Conservation (phyloP, 306 rosid genomes). For the Rosa lucieae region DNA sequence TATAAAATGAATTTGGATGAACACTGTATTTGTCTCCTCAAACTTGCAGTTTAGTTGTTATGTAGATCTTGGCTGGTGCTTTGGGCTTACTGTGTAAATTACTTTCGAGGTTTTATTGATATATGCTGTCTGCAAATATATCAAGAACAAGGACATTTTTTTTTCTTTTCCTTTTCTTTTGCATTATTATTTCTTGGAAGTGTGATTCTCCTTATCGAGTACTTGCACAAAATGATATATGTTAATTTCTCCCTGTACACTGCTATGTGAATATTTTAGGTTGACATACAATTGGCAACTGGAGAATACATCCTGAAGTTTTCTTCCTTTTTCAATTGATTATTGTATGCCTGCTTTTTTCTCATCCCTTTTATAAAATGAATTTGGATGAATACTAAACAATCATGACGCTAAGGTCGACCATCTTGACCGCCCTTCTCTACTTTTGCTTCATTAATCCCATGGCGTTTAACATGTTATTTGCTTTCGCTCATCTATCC, state of each 20-base stretch:
- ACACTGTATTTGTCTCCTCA: background rate
- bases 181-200: background rate
- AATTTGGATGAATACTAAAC: no score
- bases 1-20: background rate
- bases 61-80: background rate
- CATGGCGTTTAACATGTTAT: no score
- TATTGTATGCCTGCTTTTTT: no score
- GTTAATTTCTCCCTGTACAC: background rate
- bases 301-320: conserved; percentile 55
- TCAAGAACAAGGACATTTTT: background rate
- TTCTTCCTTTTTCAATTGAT: no score
- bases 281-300: conserved; percentile 79
- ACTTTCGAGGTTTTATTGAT: background rate
- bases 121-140: background rate
- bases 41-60: background rate
- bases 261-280: conserved; percentile 43
- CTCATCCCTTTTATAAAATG: no score
- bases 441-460: no score
- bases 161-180: background rate
- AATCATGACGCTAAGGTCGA: no score
- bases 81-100: background rate
- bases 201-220: background rate
- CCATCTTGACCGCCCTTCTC: no score
- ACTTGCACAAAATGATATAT: background rate
- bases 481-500: no score